phyloP scores from a whole-genome alignment of 2,329 filamentous ascomycete species.

The Ophiobolus disseminans region DNA sequence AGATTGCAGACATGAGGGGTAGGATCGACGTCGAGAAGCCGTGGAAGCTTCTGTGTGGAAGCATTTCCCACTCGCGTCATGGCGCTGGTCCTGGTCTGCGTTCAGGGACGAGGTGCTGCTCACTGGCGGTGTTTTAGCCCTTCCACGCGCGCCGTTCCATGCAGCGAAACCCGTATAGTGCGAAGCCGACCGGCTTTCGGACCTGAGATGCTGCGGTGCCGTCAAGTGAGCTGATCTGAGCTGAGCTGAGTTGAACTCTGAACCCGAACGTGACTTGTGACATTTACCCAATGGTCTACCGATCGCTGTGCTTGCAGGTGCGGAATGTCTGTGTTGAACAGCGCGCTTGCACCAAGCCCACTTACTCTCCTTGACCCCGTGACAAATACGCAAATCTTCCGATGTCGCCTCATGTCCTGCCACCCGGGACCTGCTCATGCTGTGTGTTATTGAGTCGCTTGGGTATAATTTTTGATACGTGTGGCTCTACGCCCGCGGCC shows the following conservation, averaged over 20 bases:
- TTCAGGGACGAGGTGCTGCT: constrained; percentile 15
- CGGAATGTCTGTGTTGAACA: too few relatives aligned
- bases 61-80: constrained; percentile 15
- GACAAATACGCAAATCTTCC: constrained; percentile 7
- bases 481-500: constrained; percentile 3
- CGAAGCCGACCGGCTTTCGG: constrained; percentile 10
- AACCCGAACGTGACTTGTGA: too few relatives aligned
- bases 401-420: constrained; percentile 12
- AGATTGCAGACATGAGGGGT: constrained; percentile 5
- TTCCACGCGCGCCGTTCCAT: background rate
- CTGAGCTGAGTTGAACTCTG: background rate
- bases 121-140: constrained; percentile 13
- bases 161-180: too few relatives aligned
- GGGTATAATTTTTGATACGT: constrained; percentile 18
- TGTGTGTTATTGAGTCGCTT: constrained; percentile 19
- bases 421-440: constrained; percentile 3
- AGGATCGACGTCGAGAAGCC: constrained; percentile 13
- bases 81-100: background rate
- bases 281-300: too few relatives aligned
- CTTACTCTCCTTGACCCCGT: background rate
- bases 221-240: constrained; percentile 2
- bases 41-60: constrained; percentile 21
- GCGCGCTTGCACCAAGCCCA: too few relatives aligned
- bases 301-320: too few relatives aligned
- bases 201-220: background rate